Evolutionary conservation across 768 basidiomycete species (phyloP).

Genomic region (Boletus reticuloceps): DNA sequence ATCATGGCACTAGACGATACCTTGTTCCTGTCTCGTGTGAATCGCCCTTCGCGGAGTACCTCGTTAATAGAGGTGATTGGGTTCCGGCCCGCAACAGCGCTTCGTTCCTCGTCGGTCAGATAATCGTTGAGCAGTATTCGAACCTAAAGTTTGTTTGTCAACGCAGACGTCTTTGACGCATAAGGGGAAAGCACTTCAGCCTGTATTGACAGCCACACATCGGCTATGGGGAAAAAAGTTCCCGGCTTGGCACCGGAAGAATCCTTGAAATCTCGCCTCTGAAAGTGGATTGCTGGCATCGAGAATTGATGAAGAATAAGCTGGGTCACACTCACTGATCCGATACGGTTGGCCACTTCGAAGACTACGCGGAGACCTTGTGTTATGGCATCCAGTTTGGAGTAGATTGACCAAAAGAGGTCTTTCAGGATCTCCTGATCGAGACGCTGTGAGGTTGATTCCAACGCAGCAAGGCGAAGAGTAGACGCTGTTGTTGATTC

Average conservation of each 20-base stretch:
- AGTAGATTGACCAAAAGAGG: constrained; percentile 96
- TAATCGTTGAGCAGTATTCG: constrained; percentile 84
- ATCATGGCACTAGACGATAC: constrained; percentile 35
- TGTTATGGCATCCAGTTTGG: constrained; percentile 89
- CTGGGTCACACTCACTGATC: constrained; percentile 60
- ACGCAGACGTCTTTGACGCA: not conserved
- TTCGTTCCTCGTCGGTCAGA: constrained; percentile 87
- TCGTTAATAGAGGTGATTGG: constrained; percentile 94
- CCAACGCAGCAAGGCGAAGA: constrained; percentile 69
- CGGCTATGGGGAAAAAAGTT: constrained; percentile 75
- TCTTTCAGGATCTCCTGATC: constrained; percentile 88
- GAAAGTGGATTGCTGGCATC: constrained; percentile 3
- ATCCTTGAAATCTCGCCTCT: constrained; percentile 93
- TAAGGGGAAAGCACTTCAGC: constrained; percentile 58
- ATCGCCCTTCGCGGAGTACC: constrained; percentile 80
- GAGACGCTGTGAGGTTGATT: constrained; percentile 64
- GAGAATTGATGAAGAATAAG: not conserved
- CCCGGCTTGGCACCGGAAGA: constrained; percentile 74
- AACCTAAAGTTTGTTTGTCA: constrained; percentile 49
- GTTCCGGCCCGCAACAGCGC: constrained; percentile 73
- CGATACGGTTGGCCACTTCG: constrained; percentile 88
- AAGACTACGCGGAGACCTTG: constrained; percentile 89
- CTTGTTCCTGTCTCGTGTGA: constrained; percentile 76
- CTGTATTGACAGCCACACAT: constrained; percentile 88
- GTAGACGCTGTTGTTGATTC: constrained; percentile 45